Evolutionary conservation across 73 alveolate species (phyloP).

Genomic region (Durusdinium trenchii): DNA sequence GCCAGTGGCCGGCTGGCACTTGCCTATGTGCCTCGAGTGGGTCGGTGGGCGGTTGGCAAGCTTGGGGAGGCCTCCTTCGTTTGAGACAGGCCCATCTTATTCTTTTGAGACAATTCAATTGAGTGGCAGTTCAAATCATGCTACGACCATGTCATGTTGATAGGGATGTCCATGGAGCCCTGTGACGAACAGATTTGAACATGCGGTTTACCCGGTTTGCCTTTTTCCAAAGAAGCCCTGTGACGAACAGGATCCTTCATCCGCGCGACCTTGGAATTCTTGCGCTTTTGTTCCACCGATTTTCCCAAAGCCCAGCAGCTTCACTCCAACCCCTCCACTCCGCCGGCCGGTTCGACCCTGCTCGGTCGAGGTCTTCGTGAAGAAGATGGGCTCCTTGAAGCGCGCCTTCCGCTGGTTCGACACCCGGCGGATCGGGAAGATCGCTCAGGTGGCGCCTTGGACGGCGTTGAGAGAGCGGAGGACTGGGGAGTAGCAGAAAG

Average conservation of each 20-base stretch:
- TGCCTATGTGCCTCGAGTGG: not conserved
- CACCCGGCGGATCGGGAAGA: constrained; percentile 82
- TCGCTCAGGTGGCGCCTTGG: constrained; percentile 60
- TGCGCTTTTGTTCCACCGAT: not conserved
- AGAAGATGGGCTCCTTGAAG: constrained; percentile 85
- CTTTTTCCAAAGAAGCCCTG: too few relatives aligned
- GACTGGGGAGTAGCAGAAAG: not conserved
- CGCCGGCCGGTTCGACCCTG: not conserved
- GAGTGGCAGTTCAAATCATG: not conserved
- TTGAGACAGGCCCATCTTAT: too few relatives aligned
- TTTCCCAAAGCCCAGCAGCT: not conserved
- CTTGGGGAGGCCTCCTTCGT: too few relatives aligned
- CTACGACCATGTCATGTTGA: not conserved
- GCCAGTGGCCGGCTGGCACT: constrained; percentile 56
- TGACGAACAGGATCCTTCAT: too few relatives aligned
- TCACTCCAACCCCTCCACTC: not conserved
- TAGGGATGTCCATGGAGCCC: not conserved
- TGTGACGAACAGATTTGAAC: too few relatives aligned
- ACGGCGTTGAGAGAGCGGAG: not conserved
- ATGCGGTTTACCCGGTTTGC: too few relatives aligned
- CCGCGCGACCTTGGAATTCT: too few relatives aligned
- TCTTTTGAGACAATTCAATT: too few relatives aligned
- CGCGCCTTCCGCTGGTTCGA: constrained; percentile 92
- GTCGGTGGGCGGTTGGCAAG: not conserved
- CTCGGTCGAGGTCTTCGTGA: constrained; percentile 69